Evolutionary conservation across 2,329 filamentous ascomycete species (phyloP).

Genomic region (Aspergillus caelatus): DNA sequence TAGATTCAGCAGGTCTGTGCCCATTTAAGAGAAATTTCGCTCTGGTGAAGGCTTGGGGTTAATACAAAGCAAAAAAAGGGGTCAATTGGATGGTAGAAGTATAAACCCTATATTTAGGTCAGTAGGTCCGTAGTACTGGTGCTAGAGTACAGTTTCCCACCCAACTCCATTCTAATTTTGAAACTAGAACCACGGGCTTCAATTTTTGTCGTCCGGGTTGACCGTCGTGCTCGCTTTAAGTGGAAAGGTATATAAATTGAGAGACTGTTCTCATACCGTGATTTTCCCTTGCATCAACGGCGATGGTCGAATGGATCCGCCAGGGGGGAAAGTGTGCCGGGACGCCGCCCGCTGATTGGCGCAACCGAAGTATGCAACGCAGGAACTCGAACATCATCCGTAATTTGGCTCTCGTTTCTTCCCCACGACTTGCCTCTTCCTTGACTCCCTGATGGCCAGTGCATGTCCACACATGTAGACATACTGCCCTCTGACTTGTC

Average conservation of each 20-base stretch:
- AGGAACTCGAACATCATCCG: slow-evolving; percentile 7
- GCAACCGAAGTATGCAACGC: slow-evolving; percentile 14
- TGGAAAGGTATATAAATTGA: neutral
- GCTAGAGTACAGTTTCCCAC: no score
- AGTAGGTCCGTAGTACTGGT: no score
- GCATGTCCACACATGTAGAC: slow-evolving; percentile 23
- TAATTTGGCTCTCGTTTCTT: slow-evolving; percentile 6
- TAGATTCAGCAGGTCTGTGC: neutral
- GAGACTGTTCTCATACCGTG: neutral
- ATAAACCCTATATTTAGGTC: no score
- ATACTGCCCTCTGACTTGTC: slow-evolving; percentile 23
- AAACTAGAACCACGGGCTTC: neutral
- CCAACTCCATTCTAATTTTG: no score
- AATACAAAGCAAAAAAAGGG: no score
- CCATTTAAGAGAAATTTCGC: no score
- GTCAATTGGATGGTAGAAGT: no score
- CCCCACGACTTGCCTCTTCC: neutral
- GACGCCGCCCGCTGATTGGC: slow-evolving; percentile 22
- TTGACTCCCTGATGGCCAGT: neutral
- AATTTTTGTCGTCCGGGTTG: neutral
- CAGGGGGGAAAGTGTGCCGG: slow-evolving; percentile 22
- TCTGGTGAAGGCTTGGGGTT: no score
- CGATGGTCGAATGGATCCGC: slow-evolving; percentile 2
- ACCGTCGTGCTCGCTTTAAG: neutral
- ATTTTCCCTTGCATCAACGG: neutral